Evolutionary conservation across 2,329 filamentous ascomycete species (phyloP), one percentile per base, ranked within the genome.

Genomic region (Tolypocladium ovalisporum): DNA sequence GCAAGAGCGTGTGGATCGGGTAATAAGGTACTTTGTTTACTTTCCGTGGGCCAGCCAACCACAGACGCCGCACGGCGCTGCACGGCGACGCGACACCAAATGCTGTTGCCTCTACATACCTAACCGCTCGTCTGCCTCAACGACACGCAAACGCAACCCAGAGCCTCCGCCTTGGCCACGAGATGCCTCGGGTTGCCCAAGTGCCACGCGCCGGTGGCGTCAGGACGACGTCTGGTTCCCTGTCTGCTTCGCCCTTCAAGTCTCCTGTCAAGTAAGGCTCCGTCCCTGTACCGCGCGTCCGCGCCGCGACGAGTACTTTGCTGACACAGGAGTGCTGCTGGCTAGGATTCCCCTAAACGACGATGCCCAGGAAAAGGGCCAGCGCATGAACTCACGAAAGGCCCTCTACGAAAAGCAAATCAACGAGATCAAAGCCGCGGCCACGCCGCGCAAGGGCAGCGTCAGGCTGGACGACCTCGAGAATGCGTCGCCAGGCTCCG

Each of bases 301-400:
- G 55, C 52, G 57, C 34, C 44, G 34, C 55, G 17, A 13, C 54
- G 34, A 49, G 29, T 27, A 3, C 47, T 52, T 12, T 44, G 35
- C 57, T 62, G 51, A 61, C 57, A 44, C 22, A 32, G 32, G 0
- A 1, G 54, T 60, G 54, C 59, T 62, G 56, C 59, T 62, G 56
- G 60, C 51, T 66, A 96, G 90, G 71, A 95, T 99, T 59, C 92
- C 94, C 39, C 83, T 99, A 61, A 97, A 97, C 76, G 94, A 99
- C 76, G 94, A 99, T 79, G 86, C 84, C 60, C 85, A 87, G 65
- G 94, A 99, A 75, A 96, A 95, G 73, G 92, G 91, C 54, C 87
- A 87, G 65, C 88, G 94, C 54, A 79, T 93, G 67, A 88, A 94
- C 68, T 91, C 89, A 60, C 87, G 94, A 67, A 90, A 95, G 75